phyloP scores from a whole-genome alignment of 2,329 filamentous ascomycete genomes.

The Nannizziopsis barbatae region DNA sequence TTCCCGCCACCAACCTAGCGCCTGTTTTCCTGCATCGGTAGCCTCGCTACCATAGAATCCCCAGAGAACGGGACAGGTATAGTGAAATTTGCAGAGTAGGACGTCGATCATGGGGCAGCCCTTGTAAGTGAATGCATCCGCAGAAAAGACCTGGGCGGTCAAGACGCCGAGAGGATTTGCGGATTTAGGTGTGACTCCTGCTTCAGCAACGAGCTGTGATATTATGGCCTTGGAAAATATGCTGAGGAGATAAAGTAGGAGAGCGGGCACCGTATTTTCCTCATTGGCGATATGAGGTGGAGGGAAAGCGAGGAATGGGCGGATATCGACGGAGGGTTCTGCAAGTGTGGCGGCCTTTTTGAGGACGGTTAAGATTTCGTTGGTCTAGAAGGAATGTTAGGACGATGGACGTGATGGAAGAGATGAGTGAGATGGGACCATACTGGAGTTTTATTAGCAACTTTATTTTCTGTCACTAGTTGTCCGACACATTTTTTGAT shows the following conservation, averaged over 20 bases:
- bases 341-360: constrained; percentile 43
- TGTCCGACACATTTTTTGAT: constrained; percentile 65
- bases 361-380: constrained; percentile 43
- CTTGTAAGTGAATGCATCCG: constrained; percentile 54
- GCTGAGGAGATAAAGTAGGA: constrained; percentile 66
- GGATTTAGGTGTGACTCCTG: constrained; percentile 50
- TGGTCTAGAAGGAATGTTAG: constrained; percentile 25
- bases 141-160: constrained; percentile 62
- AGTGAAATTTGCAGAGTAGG: constrained; percentile 73
- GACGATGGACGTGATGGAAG: constrained; percentile 4
- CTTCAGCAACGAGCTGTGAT: constrained; percentile 57
- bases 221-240: constrained; percentile 64
- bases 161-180: constrained; percentile 74
- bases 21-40: constrained; percentile 53
- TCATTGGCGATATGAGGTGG: constrained; percentile 28
- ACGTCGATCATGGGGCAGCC: constrained; percentile 65
- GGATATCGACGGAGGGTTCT: constrained; percentile 47
- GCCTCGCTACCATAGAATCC: constrained; percentile 67
- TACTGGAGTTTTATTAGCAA: constrained; percentile 50
- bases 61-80: constrained; percentile 73
- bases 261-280: constrained; percentile 45
- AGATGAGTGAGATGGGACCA: constrained; percentile 15
- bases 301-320: constrained; percentile 42
- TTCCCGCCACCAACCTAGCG: constrained; percentile 64
- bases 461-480: constrained; percentile 51